Base-by-base conservation (phyloP, 1,284 basidiomycete genomes). In the Pholiota adiposa region DNA sequence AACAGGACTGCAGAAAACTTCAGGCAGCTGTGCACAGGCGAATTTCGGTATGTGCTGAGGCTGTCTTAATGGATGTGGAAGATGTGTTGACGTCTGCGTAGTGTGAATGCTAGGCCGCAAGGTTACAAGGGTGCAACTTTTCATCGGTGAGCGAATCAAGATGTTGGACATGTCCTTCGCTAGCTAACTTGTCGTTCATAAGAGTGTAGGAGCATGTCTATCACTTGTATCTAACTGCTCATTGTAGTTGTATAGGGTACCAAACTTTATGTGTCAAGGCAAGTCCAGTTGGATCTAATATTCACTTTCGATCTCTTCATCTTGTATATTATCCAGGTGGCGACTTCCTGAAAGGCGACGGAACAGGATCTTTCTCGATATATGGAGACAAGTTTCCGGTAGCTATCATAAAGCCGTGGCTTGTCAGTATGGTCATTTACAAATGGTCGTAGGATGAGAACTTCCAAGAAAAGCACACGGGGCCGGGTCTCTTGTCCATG, bases 1-100 rank as follows among this genome's bases (percentile, higher is more conserved):
- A 46, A 36, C n/a, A 94, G 92, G 70, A 98, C 97, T 0, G 93
- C 95, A 1, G 97, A 99, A 77, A 99, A 99, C 80, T 99, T 99
- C 70, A 83, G 97, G 60, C 96, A 98, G 69, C 79, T 98, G 19
- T 98, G 97, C 72, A 98, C 97, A 0, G 97, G 97, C 31, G 96
- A 98, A 77, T 93, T 89, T 75, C 85, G 94, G 93, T 94, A 56
- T 21, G 71, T 21, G 18, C 23, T 12, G 34, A 11, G 11, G 29
- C 12, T n/a, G 29, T 21, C 12, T 34, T 0, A 18, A 44, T 46
- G 40, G 2, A 46, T 16, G 21, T n/a, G 7, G 51, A 56, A 38
- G 18, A 34, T 40, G 40, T 36, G 34, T 55, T 62, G 16, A 62
- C 14, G 1, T 19, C 27, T 7, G 19, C 14, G 11, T 69, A 95